Base-by-base conservation (phyloP, 176 grass and related monocot genomes). In the Juncus inflexus region DNA sequence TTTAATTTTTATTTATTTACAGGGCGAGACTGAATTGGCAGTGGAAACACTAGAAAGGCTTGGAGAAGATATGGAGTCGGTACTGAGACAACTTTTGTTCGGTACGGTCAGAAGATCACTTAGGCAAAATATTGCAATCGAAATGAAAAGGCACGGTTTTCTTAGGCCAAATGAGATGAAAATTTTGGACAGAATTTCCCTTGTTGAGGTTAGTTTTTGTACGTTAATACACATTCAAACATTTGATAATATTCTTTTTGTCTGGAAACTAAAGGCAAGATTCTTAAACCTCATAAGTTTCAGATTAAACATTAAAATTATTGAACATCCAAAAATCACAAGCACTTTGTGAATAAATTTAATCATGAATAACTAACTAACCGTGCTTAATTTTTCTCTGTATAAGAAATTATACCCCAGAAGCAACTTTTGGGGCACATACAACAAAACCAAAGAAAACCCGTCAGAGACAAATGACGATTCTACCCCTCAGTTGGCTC, bases 31-130 rank as follows among this genome's bases (percentile, higher is more conserved):
- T 83, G 82, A 51, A 52, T 76, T 91, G 60, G 92, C 87, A 52
- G 82, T 96, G 68, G 84, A 74, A 51, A 91, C 84, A 63, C 75
- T 96, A 61, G 87, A 91, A 76, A 87, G 70, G 76, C 77, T 96
- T 42, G 92, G 92, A 74, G 87, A 96, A 73, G 92, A 96, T 50
- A 61, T 89, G 69, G 92, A 96, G 67, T 50, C 59, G 14, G 74
- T 88, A 55, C 77, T 96, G 67, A 88, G 87, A 75, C 74, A 91
- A 78, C 84, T 96, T 35, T 83, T 96, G 70, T 86, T 81, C 78
- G 92, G 92, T 77, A 91, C 87, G n/a, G 74, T 91, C 54, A 87
- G 82, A 61, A 90, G 84, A 69, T 88, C 85, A 79, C 79, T 96
- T 79, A 87, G 92, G 70, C 66, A 41, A 64, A 70, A 66, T 74